phyloP scores from a whole-genome alignment of 2,329 filamentous ascomycete species.

The Cordyceps fumosorosea region DNA sequence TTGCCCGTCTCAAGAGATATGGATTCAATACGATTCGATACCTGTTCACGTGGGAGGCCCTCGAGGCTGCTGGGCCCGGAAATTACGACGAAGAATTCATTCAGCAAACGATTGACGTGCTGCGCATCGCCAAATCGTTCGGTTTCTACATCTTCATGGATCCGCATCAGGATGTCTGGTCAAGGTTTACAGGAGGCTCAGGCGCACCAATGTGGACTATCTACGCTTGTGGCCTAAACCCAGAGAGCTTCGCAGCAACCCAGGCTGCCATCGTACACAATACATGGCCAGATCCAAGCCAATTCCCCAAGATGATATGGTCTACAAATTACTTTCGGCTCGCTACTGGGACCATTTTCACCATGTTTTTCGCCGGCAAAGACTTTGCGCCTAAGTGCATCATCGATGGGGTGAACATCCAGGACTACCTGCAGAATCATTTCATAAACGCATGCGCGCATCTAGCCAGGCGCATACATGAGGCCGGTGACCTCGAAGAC shows the following conservation, averaged over 20 bases:
- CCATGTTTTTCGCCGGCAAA: slow-evolving; percentile 82
- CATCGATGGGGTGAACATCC: slow-evolving; percentile 90
- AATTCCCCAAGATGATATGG: slow-evolving; percentile 99
- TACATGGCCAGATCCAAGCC: slow-evolving; percentile 74
- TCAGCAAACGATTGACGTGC: slow-evolving; percentile 76
- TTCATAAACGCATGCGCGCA: slow-evolving; percentile 75
- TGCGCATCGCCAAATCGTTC: slow-evolving; percentile 80
- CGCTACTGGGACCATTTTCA: slow-evolving; percentile 85
- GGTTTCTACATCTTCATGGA: slow-evolving; percentile 98
- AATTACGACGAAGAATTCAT: slow-evolving; percentile 94
- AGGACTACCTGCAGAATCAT: slow-evolving; percentile 87
- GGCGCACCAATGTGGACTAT: slow-evolving; percentile 97
- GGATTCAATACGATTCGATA: slow-evolving; percentile 97
- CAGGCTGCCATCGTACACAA: slow-evolving; percentile 94
- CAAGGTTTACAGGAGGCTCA: slow-evolving; percentile 85
- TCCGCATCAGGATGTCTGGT: slow-evolving; percentile 98
- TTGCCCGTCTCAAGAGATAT: slow-evolving; percentile 76
- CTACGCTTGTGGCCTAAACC: slow-evolving; percentile 88
- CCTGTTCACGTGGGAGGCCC: slow-evolving; percentile 98
- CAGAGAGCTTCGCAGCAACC: slow-evolving; percentile 74
- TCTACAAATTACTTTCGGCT: slow-evolving; percentile 92
- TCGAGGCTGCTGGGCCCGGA: slow-evolving; percentile 85
- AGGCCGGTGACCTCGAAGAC: slow-evolving; percentile 82
- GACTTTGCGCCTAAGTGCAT: slow-evolving; percentile 95
- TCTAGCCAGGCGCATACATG: slow-evolving; percentile 75